A percentile compares a stretch with the other conserved stretches of the same genome.
phyloP scores from a whole-genome alignment of 768 basidiomycete species.

The Aureoboletus auriporus region DNA sequence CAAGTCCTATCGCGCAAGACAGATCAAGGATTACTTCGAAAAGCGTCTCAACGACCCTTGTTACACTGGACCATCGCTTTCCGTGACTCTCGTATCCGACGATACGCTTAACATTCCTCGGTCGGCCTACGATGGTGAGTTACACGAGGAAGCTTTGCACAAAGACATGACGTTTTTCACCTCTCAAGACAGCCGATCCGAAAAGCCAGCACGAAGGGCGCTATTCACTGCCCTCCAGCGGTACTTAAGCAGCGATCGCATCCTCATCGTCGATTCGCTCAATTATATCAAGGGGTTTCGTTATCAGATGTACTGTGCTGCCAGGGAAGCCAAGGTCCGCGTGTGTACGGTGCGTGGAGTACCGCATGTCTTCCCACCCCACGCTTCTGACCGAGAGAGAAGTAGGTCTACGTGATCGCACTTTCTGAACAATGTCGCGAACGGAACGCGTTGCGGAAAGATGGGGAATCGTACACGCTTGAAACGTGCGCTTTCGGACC shows the following conservation, averaged over 20 bases:
- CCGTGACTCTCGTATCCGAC: constrained; percentile 62
- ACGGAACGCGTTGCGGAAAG: constrained; percentile 62
- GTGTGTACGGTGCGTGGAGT: constrained; percentile 72
- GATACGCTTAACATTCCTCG: constrained; percentile 62
- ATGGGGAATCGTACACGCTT: constrained; percentile 49
- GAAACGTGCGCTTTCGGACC: constrained; percentile 55
- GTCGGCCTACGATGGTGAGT: constrained; percentile 69
- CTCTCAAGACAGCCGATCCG: constrained; percentile 64
- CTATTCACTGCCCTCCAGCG: constrained; percentile 83
- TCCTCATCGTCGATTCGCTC: constrained; percentile 85
- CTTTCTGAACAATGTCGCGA: constrained; percentile 70
- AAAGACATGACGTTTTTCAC: neutral
- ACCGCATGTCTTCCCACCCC: neutral
- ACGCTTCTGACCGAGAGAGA: constrained; percentile 10
- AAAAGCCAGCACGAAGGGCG: constrained; percentile 84
- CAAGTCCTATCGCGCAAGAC: constrained; percentile 68
- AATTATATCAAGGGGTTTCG: constrained; percentile 99
- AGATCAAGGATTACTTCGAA: constrained; percentile 60
- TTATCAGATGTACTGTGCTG: constrained; percentile 97
- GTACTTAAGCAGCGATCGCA: constrained; percentile 61
- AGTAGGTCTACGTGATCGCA: constrained; percentile 72
- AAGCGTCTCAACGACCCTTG: constrained; percentile 41
- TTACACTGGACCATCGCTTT: constrained; percentile 51
- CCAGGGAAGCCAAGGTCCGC: constrained; percentile 79
- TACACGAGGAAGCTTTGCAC: neutral